phyloP scores from a whole-genome alignment of 2,329 filamentous ascomycete species.

The Rhynchosporium secalis region DNA sequence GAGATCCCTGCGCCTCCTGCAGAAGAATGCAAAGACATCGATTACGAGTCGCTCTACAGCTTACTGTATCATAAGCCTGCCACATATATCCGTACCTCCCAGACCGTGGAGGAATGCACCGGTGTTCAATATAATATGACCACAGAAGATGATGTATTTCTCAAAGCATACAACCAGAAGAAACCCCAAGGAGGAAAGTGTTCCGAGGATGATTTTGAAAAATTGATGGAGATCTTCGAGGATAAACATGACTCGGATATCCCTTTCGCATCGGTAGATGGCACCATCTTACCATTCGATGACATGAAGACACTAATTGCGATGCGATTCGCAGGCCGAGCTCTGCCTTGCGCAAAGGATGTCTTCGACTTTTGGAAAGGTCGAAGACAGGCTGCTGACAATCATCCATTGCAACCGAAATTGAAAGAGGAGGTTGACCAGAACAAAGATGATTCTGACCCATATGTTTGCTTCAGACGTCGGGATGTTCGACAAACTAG shows the following conservation, averaged over 20 bases:
- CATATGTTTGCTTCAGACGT: slow-evolving; percentile 96
- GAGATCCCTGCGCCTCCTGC: slow-evolving; percentile 65
- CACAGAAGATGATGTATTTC: slow-evolving; percentile 81
- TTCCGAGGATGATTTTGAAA: slow-evolving; percentile 89
- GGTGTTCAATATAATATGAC: slow-evolving; percentile 93
- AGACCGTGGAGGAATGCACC: slow-evolving; percentile 94
- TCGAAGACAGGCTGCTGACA: slow-evolving; percentile 64
- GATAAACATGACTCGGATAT: slow-evolving; percentile 80
- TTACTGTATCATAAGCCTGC: slow-evolving; percentile 77
- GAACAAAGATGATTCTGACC: slow-evolving; percentile 93
- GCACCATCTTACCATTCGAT: slow-evolving; percentile 75
- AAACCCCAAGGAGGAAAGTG: slow-evolving; percentile 64
- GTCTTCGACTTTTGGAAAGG: slow-evolving; percentile 90
- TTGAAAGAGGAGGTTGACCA: slow-evolving; percentile 94
- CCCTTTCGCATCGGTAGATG: slow-evolving; percentile 87
- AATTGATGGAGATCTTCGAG: slow-evolving; percentile 93
- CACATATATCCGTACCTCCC: slow-evolving; percentile 96
- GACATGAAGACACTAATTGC: slow-evolving; percentile 70
- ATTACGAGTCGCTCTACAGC: slow-evolving; percentile 88
- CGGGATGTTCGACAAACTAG: slow-evolving; percentile 91
- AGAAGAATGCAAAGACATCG: slow-evolving; percentile 60
- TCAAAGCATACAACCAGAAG: slow-evolving; percentile 82
- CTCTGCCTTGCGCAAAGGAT: slow-evolving; percentile 63
- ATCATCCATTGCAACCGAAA: slow-evolving; percentile 70
- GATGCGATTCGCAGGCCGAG: slow-evolving; percentile 50